Conservation (phyloP, 768 basidiomycete genomes). For the Lactarius akahatsu region DNA sequence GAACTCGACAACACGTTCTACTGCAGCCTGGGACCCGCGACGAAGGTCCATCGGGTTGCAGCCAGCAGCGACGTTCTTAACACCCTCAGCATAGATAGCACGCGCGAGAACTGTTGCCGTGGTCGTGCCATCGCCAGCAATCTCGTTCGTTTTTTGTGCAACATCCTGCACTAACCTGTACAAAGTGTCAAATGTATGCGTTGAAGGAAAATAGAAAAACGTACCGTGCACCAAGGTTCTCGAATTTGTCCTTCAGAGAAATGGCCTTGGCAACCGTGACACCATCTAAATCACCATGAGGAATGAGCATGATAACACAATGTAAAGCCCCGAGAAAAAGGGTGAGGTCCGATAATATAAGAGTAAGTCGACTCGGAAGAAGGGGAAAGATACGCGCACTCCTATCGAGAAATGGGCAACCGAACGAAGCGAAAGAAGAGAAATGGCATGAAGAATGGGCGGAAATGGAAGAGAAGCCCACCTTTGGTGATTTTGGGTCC, state of each 20-base stretch:
- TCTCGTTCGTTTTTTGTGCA: conserved; percentile 94
- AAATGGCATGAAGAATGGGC: not conserved
- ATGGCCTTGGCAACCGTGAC: conserved; percentile 97
- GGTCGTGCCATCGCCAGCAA: conserved; percentile 97
- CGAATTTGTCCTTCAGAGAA: conserved; percentile 93
- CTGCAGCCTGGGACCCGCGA: conserved; percentile 95
- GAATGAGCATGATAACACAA: conserved; percentile 3
- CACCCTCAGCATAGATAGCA: conserved; percentile 97
- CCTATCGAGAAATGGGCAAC: not conserved
- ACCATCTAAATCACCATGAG: conserved; percentile 59
- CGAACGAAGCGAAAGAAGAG: not conserved
- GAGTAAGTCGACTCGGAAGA: not conserved
- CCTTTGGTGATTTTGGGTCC: conserved; percentile 96
- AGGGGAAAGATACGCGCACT: not conserved
- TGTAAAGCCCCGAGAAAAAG: not conserved
- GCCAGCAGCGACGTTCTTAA: conserved; percentile 98
- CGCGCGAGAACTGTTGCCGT: conserved; percentile 96
- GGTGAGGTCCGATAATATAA: not conserved
- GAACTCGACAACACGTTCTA: conserved; percentile 87
- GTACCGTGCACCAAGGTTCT: conserved; percentile 97
- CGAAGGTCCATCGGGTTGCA: conserved; percentile 99
- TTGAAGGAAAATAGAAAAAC: conserved; percentile 32
- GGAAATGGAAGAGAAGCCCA: conserved; percentile 36
- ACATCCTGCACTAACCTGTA: conserved; percentile 90
- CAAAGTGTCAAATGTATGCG: conserved; percentile 16